phyloP scores from a whole-genome alignment of 192 early-diverging fungal species.

The Gonapodya sp. region DNA sequence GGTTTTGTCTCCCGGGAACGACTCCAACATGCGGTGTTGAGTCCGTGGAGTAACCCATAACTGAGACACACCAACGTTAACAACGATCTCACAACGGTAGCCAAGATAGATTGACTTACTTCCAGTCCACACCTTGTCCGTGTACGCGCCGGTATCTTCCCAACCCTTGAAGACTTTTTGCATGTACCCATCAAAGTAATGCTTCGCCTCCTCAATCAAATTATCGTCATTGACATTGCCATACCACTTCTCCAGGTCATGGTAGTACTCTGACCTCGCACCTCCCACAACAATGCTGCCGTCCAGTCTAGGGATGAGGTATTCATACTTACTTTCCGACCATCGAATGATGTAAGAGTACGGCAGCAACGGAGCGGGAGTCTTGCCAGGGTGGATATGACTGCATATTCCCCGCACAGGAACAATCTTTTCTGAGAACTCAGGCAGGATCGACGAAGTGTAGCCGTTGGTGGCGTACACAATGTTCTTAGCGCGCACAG shows the following conservation, averaged over 20 bases:
- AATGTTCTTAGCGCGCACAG: slow-evolving; percentile 19
- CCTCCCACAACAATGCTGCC: slow-evolving; percentile 2
- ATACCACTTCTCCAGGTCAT: slow-evolving; percentile 16
- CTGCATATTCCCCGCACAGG: slow-evolving; percentile 31
- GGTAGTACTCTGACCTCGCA: slow-evolving; percentile 17
- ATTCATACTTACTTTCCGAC: slow-evolving; percentile 16
- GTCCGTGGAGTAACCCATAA: background rate
- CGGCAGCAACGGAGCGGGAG: slow-evolving; percentile 1
- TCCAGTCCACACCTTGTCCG: background rate
- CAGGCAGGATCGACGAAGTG: slow-evolving; percentile 26
- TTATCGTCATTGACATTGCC: slow-evolving; percentile 24
- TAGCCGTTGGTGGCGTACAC: slow-evolving; percentile 39
- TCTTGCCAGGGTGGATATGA: slow-evolving; percentile 27
- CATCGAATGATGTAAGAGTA: background rate
- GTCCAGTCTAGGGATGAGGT: slow-evolving; percentile 5
- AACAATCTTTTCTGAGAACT: slow-evolving; percentile 18
- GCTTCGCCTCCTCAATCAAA: background rate
- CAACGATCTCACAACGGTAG: background rate
- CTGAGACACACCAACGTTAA: background rate
- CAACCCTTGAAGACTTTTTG: background rate
- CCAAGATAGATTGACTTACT: background rate
- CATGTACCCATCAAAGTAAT: background rate
- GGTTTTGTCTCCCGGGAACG: background rate
- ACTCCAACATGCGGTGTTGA: background rate
- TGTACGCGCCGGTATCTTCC: background rate